A percentile compares a stretch with the other conserved stretches of the same genome.
Conservation (phyloP, 805 yeast species). For the Kuraishia hungarica region DNA sequence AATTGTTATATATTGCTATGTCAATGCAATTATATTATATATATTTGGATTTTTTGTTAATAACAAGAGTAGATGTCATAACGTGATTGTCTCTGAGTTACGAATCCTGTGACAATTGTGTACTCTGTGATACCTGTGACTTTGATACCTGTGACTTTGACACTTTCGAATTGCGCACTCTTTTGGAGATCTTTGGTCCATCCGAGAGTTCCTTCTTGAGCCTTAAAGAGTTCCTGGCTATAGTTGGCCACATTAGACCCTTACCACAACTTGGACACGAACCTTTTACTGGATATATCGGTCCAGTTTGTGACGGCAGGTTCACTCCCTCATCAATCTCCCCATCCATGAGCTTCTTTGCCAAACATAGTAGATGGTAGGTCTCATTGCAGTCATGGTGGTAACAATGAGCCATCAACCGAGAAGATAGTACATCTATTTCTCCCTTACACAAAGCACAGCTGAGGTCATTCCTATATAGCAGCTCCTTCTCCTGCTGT, state of each 20-base stretch:
- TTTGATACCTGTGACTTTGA: not conserved
- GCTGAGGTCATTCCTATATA: not conserved
- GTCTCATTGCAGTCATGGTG: constrained; percentile 16
- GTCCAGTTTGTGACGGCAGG: not conserved
- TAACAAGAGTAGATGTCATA: not conserved
- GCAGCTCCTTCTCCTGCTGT: not conserved
- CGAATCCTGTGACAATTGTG: constrained; percentile 1
- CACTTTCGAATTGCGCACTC: too few species aligned
- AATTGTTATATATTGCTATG: not conserved
- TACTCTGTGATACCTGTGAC: not conserved
- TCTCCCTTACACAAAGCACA: not conserved
- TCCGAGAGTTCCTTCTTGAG: not conserved
- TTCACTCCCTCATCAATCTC: constrained; percentile 1
- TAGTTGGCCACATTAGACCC: not conserved
- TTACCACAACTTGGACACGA: not conserved
- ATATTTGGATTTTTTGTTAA: not conserved
- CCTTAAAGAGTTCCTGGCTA: constrained; percentile 2
- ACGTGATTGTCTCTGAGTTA: too few species aligned
- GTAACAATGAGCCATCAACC: constrained; percentile 15
- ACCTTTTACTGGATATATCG: not conserved
- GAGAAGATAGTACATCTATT: not conserved
- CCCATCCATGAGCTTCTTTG: constrained; percentile 7
- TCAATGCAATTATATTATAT: not conserved
- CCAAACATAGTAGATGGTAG: constrained; percentile 28
- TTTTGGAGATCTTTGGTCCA: not conserved